A percentile compares a stretch with the other conserved stretches of the same genome.
phyloP scores from a whole-genome alignment of 768 basidiomycete genomes.

The Lactifluus volemus region DNA sequence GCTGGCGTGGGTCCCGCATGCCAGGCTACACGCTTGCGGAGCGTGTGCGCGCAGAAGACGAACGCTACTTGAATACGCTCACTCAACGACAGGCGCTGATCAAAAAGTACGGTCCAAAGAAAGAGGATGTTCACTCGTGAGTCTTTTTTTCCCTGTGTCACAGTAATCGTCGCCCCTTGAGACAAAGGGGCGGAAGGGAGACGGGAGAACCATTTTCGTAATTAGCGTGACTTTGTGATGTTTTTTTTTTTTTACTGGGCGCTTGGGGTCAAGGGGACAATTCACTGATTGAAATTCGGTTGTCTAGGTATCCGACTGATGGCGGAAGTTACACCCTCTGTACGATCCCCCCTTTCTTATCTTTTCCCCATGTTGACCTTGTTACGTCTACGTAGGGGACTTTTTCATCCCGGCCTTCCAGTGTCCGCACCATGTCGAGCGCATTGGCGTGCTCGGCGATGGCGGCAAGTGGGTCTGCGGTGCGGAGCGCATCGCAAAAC shows the following conservation, averaged over 20 bases:
- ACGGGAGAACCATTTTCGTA: neutral
- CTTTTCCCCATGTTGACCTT: neutral
- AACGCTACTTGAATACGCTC: neutral
- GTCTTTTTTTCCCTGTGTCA: neutral
- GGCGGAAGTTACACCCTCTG: neutral
- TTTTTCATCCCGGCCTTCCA: slow-evolving; percentile 43
- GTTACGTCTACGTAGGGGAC: slow-evolving; percentile 29
- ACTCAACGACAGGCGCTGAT: neutral
- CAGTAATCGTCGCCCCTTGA: no score
- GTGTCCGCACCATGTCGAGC: slow-evolving; percentile 41
- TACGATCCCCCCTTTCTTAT: neutral
- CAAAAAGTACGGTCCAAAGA: slow-evolving; percentile 1
- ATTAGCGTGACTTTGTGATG: neutral
- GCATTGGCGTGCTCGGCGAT: slow-evolving; percentile 43
- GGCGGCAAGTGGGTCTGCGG: slow-evolving; percentile 52
- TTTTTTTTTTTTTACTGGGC: neutral
- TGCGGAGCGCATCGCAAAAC: slow-evolving; percentile 36
- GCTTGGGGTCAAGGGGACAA: neutral
- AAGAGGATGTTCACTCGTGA: slow-evolving; percentile 3
- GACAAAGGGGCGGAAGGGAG: neutral
- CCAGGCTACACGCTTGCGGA: neutral
- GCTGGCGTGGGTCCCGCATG: neutral
- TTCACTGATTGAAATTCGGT: neutral
- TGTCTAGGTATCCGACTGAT: neutral
- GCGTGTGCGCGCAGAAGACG: neutral